Evolutionary conservation across 805 yeast species (phyloP).

Genomic region (Starmerella riodocensis): DNA sequence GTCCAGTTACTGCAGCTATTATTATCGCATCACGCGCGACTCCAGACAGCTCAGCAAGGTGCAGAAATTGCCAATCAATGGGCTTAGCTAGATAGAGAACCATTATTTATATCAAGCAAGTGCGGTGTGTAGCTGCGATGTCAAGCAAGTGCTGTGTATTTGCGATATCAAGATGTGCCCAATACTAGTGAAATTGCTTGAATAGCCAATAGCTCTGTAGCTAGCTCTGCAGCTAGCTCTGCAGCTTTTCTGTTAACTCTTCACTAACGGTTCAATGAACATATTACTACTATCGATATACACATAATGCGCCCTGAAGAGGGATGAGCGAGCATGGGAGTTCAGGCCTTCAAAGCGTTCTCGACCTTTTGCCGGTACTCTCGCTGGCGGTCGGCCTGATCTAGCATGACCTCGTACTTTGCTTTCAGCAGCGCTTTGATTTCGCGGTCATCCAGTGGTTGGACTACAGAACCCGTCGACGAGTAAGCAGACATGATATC

Average conservation of each 20-base stretch:
- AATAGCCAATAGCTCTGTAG: background rate
- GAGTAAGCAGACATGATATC: slow-evolving; percentile 72
- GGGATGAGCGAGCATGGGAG: too few relatives aligned
- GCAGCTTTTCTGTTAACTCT: too few relatives aligned
- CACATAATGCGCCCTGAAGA: too few relatives aligned
- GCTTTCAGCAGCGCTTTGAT: slow-evolving; percentile 40
- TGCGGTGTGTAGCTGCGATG: too few relatives aligned
- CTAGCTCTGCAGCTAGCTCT: background rate
- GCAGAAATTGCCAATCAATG: slow-evolving; percentile 33
- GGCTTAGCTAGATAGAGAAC: too few relatives aligned
- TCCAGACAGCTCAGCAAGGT: slow-evolving; percentile 71
- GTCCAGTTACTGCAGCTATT: slow-evolving; percentile 70
- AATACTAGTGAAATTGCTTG: too few relatives aligned
- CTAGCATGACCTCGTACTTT: slow-evolving; percentile 76
- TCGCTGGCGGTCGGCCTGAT: slow-evolving; percentile 72
- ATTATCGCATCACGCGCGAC: slow-evolving; percentile 68
- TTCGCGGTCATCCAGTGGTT: slow-evolving; percentile 57
- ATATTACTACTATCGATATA: background rate
- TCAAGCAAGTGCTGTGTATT: too few relatives aligned
- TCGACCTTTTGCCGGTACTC: slow-evolving; percentile 55
- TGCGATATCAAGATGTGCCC: too few relatives aligned
- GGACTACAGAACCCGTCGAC: slow-evolving; percentile 67
- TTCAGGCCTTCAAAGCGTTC: slow-evolving; percentile 11
- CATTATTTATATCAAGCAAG: too few relatives aligned
- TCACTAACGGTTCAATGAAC: too few relatives aligned